A percentile compares a stretch with the other conserved stretches of the same genome.
These are phyloP conservation scores for Tephrocybe sp. DNA, from an alignment of 768 basidiomycete genomes.

Conservation along the genomic window DNA sequence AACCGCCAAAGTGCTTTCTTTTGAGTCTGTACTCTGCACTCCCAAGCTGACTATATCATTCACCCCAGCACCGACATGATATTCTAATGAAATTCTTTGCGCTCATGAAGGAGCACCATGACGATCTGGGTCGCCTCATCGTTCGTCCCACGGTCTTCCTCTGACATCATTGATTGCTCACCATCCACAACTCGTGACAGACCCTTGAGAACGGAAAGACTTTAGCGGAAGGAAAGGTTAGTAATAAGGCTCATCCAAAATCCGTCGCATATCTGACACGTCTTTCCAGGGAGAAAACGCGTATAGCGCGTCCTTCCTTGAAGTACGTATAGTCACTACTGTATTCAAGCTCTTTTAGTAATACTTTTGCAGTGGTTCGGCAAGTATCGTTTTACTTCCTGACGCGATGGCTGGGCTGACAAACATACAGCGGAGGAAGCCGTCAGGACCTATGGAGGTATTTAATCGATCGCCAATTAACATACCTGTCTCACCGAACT, in stretches of 20 bases:
- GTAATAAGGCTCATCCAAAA: background rate
- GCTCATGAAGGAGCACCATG: constrained; percentile 80
- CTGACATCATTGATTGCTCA: constrained; percentile 24
- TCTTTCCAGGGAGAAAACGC: constrained; percentile 70
- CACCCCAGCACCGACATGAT: constrained; percentile 71
- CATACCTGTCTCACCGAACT: background rate
- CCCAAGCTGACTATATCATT: background rate
- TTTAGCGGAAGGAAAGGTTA: constrained; percentile 76
- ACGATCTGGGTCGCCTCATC: constrained; percentile 86
- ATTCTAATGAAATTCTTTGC: constrained; percentile 75
- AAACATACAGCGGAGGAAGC: constrained; percentile 78
- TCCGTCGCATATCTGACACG: constrained; percentile 2
- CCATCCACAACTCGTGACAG: constrained; percentile 34
- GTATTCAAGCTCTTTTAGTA: background rate
- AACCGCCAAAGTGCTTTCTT: constrained; percentile 68
- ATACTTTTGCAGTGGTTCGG: constrained; percentile 70
- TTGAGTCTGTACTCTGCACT: background rate
- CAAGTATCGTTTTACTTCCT: constrained; percentile 27
- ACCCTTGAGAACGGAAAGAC: constrained; percentile 97
- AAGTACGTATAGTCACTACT: constrained; percentile 43
- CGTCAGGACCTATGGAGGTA: constrained; percentile 84
- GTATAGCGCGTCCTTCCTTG: constrained; percentile 85
- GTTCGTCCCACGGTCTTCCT: constrained; percentile 41
- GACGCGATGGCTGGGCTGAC: constrained; percentile 4
- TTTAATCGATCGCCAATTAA: constrained; percentile 26